Evolutionary conservation across 208 protist genomes (phyloP).

Genomic region (Leishmania aethiopica): DNA sequence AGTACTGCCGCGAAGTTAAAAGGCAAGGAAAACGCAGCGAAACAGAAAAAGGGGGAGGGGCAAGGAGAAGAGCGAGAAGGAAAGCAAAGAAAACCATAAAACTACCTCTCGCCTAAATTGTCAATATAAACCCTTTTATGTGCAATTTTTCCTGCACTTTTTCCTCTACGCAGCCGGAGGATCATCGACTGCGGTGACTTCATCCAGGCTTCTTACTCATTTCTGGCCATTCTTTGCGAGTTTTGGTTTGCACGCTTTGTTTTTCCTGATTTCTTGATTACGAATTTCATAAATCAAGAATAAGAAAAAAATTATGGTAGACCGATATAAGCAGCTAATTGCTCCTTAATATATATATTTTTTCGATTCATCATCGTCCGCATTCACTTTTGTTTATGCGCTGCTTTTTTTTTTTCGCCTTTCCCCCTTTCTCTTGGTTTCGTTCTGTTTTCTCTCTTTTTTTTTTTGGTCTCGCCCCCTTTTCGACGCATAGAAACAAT

Average conservation of each 20-base stretch:
- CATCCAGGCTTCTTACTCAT: background rate
- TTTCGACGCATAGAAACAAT: background rate
- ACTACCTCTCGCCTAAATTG: background rate
- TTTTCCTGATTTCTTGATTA: background rate
- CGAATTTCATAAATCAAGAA: background rate
- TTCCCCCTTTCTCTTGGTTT: background rate
- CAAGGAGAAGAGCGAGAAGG: background rate
- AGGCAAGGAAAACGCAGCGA: background rate
- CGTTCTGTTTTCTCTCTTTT: background rate
- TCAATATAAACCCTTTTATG: background rate
- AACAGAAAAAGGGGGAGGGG: background rate
- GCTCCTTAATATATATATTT: background rate
- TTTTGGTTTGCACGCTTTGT: background rate
- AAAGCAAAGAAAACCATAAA: background rate
- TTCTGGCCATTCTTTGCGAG: background rate
- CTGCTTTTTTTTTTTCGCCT: background rate
- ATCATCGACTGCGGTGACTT: background rate
- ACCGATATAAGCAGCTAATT: background rate
- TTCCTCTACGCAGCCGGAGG: background rate
- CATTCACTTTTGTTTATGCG: background rate
- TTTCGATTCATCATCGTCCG: background rate
- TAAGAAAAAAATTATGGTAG: background rate
- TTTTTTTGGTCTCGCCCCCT: background rate
- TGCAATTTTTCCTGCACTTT: background rate
- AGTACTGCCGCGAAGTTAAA: background rate